phyloP scores from a whole-genome alignment of 768 basidiomycete genomes.

The Rhizopogon rudus region DNA sequence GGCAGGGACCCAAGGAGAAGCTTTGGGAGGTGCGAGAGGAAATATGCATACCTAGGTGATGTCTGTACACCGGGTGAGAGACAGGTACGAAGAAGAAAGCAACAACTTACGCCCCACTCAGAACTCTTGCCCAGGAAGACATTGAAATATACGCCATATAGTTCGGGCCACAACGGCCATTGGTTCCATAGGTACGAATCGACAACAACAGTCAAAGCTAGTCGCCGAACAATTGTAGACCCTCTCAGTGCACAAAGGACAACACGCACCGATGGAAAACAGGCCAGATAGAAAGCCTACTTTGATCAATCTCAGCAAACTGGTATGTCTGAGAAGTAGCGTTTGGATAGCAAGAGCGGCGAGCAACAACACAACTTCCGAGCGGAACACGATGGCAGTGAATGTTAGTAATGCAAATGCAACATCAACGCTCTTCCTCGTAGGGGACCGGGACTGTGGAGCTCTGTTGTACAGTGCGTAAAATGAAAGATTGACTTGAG shows the following conservation, averaged over 20 bases:
- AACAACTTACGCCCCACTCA: slow-evolving; percentile 82
- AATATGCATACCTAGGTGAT: slow-evolving; percentile 66
- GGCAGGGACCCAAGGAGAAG: slow-evolving; percentile 64
- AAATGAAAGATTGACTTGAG: slow-evolving; percentile 55
- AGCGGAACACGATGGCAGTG: slow-evolving; percentile 67
- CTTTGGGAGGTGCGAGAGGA: slow-evolving; percentile 67
- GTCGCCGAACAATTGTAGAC: not conserved
- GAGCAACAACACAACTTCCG: slow-evolving; percentile 71
- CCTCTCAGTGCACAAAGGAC: not conserved
- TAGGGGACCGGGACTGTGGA: slow-evolving; percentile 34
- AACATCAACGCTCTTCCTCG: slow-evolving; percentile 26
- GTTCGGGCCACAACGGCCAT: slow-evolving; percentile 82
- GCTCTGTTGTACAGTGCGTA: slow-evolving; percentile 38
- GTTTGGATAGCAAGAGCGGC: slow-evolving; percentile 55
- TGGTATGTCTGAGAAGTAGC: slow-evolving; percentile 36
- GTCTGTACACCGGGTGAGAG: slow-evolving; percentile 36
- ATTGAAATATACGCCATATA: slow-evolving; percentile 77
- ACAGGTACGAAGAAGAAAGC: not conserved
- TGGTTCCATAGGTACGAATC: slow-evolving; percentile 87
- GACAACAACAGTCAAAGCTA: slow-evolving; percentile 57
- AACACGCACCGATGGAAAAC: slow-evolving; percentile 45
- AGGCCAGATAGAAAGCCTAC: slow-evolving; percentile 47
- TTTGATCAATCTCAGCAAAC: slow-evolving; percentile 39
- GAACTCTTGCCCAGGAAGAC: slow-evolving; percentile 79
- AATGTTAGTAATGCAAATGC: slow-evolving; percentile 63